phyloP scores from a whole-genome alignment of 2,329 filamentous ascomycete genomes.

The Lachnellula cervina region DNA sequence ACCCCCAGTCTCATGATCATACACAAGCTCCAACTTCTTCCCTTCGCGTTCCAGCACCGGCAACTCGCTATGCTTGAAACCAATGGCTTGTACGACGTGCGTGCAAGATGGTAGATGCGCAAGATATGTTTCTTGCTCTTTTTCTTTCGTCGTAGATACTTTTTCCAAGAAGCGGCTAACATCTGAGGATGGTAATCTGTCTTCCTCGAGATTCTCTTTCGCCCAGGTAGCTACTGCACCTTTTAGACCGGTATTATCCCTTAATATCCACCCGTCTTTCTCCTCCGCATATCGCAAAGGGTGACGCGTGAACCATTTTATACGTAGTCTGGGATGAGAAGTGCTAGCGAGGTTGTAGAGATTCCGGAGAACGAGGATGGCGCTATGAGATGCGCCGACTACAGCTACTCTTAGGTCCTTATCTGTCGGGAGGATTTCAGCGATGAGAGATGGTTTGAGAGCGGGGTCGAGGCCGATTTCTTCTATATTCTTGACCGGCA shows the following conservation, averaged over 20 bases:
- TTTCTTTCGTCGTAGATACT: constrained; percentile 23
- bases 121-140: constrained; percentile 42
- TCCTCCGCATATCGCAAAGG: constrained; percentile 56
- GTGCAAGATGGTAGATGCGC: constrained; percentile 45
- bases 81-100: constrained; percentile 55
- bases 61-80: constrained; percentile 47
- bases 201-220: constrained; percentile 51
- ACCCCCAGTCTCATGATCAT: constrained; percentile 36
- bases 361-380: constrained; percentile 58
- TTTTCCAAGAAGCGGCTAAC: constrained; percentile 28
- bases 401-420: constrained; percentile 45
- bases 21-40: constrained; percentile 23
- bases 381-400: constrained; percentile 58
- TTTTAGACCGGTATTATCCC: constrained; percentile 63
- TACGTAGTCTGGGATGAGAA: constrained; percentile 47
- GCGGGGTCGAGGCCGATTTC: constrained; percentile 50
- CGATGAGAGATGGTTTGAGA: constrained; percentile 48
- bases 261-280: constrained; percentile 58
- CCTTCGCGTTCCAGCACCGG: constrained; percentile 39
- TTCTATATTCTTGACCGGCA: constrained; percentile 38
- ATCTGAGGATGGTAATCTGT: constrained; percentile 34
- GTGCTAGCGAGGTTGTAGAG: constrained; percentile 48
- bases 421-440: constrained; percentile 35
- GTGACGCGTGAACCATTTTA: constrained; percentile 61
- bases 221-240: constrained; percentile 57